A percentile compares a stretch with the other conserved stretches of the same genome.
Conservation (phyloP, 768 basidiomycete species). For the Floccularia luteovirens region DNA sequence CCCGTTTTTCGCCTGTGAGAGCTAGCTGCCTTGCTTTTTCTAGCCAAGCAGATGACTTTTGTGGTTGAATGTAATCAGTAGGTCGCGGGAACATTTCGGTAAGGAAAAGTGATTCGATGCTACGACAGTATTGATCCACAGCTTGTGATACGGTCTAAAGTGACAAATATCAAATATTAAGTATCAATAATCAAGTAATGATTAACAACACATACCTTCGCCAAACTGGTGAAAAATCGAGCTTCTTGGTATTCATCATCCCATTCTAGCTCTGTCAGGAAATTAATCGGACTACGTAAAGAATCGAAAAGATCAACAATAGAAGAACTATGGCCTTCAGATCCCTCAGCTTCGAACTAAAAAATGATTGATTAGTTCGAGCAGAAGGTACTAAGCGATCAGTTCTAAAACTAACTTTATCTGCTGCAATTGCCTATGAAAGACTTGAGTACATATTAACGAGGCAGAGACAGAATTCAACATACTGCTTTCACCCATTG, state of each 20-base stretch:
- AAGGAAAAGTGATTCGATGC: constrained; percentile 84
- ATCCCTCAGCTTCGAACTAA: constrained; percentile 72
- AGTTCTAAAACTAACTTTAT: constrained; percentile 25
- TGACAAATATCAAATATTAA: not conserved
- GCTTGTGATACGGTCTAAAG: constrained; percentile 83
- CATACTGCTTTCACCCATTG: constrained; percentile 92
- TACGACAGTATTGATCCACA: constrained; percentile 85
- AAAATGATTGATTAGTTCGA: not conserved
- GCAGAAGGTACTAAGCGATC: not conserved
- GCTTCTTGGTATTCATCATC: constrained; percentile 85
- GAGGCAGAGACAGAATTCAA: constrained; percentile 8
- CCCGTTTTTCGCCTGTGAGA: constrained; percentile 76
- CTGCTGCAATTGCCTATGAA: constrained; percentile 58
- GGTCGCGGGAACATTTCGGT: constrained; percentile 91
- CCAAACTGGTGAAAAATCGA: constrained; percentile 79
- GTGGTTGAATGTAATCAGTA: constrained; percentile 70
- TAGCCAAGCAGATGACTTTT: constrained; percentile 84
- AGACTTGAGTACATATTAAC: not conserved
- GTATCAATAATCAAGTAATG: not conserved
- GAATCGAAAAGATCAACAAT: constrained; percentile 96
- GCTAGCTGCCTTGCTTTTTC: constrained; percentile 80
- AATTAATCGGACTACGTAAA: constrained; percentile 81
- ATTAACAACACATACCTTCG: constrained; percentile 51
- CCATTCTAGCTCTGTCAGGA: constrained; percentile 89
- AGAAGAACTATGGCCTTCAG: constrained; percentile 89